Conservation (phyloP, 1,284 basidiomycete genomes). For the Anthracocystis panici-leucophaei region DNA sequence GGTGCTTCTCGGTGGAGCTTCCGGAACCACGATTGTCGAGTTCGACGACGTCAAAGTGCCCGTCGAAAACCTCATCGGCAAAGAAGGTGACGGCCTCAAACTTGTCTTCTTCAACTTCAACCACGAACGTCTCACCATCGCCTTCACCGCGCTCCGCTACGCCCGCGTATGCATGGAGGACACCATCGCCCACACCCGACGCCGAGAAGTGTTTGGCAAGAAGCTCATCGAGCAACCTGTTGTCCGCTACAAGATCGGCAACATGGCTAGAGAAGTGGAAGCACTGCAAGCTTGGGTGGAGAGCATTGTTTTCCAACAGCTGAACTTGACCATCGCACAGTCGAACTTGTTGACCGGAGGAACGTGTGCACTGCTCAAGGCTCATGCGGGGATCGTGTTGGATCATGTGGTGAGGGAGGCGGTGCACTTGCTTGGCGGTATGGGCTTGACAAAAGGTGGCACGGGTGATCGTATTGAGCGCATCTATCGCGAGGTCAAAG, state of each 20-base stretch:
- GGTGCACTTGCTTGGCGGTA: conserved; percentile 57
- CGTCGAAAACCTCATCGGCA: conserved; percentile 69
- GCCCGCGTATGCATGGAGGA: conserved; percentile 59
- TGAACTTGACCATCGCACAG: conserved; percentile 46
- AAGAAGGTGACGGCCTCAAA: conserved; percentile 58
- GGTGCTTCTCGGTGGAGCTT: conserved; percentile 62
- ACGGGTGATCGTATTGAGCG: conserved; percentile 61
- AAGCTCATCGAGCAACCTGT: conserved; percentile 63
- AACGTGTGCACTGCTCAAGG: conserved; percentile 58
- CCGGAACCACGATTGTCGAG: conserved; percentile 69
- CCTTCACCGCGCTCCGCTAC: conserved; percentile 53
- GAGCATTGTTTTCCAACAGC: conserved; percentile 53
- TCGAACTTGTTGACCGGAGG: conserved; percentile 57
- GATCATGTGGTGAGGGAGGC: conserved; percentile 55
- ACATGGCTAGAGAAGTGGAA: conserved; percentile 63
- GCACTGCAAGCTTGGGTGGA: conserved; percentile 61
- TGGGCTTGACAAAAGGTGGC: conserved; percentile 60
- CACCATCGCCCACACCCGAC: conserved; percentile 46
- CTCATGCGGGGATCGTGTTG: conserved; percentile 61
- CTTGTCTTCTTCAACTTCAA: conserved; percentile 57
- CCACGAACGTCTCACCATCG: conserved; percentile 59
- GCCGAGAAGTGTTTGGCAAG: conserved; percentile 59
- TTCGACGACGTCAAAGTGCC: conserved; percentile 69
- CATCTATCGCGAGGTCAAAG: conserved; percentile 59
- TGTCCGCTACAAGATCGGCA: conserved; percentile 61